These are phyloP conservation scores for Cokeromyces recurvatus DNA, from an alignment of 371 early-diverging fungal genomes.

Conservation along the genomic window DNA sequence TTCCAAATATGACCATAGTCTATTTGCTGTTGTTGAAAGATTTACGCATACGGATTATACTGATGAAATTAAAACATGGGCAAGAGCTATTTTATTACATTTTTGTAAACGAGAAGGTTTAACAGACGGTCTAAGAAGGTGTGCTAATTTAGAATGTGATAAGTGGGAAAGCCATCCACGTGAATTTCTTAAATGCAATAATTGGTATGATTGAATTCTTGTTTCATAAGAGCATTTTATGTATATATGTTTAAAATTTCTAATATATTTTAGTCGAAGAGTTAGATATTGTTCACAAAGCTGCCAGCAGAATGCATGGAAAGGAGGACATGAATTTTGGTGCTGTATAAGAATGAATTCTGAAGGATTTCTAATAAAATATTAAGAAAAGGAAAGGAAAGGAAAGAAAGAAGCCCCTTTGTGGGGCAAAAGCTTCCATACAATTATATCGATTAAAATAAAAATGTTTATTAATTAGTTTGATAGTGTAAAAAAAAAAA, in stretches of 20 bases:
- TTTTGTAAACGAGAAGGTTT: constrained; percentile 73
- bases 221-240: neutral
- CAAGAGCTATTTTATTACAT: constrained; percentile 77
- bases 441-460: too few relatives aligned
- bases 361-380: neutral
- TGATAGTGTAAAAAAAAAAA: neutral
- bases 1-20: constrained; percentile 48
- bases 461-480: neutral
- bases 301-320: constrained; percentile 76
- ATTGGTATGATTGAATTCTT: constrained; percentile 39
- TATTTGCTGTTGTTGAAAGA: constrained; percentile 72
- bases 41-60: constrained; percentile 66
- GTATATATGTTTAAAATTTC: too few relatives aligned
- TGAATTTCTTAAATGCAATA: constrained; percentile 77
- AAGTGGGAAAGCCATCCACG: constrained; percentile 70
- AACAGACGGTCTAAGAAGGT: constrained; percentile 65
- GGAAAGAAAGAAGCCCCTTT: too few relatives aligned
- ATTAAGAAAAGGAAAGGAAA: neutral
- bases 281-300: constrained; percentile 75
- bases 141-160: constrained; percentile 72
- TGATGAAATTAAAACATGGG: constrained; percentile 70
- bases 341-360: constrained; percentile 32
- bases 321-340: constrained; percentile 77
- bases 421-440: too few relatives aligned
- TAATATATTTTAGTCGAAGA: constrained; percentile 43